A percentile compares a stretch with the other conserved stretches of the same genome.
Conservation (phyloP, 2,329 filamentous ascomycete genomes). For the Fusarium citri region DNA sequence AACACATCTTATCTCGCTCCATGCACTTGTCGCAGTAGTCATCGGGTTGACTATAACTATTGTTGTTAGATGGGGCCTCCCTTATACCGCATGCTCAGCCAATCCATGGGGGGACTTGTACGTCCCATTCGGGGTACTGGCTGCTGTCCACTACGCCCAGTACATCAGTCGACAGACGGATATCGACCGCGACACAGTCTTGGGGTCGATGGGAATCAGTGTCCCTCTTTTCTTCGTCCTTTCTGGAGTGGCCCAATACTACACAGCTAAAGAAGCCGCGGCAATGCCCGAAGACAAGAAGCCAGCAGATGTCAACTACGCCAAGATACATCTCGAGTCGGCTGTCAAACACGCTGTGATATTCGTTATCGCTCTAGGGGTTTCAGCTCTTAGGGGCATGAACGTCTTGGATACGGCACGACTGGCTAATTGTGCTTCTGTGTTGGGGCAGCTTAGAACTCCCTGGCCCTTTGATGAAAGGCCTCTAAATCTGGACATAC, state of each 20-base stretch:
- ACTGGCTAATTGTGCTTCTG: constrained; percentile 29
- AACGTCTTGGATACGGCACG: constrained; percentile 23
- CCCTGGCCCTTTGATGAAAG: constrained; percentile 2
- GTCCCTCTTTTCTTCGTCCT: constrained; percentile 34
- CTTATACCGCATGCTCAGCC: constrained; percentile 1
- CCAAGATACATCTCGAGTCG: constrained; percentile 16
- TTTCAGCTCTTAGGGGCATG: constrained; percentile 1
- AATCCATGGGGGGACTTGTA: constrained; percentile 40
- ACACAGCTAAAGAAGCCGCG: constrained; percentile 30
- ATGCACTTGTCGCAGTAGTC: constrained; percentile 22
- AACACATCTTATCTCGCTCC: constrained; percentile 12
- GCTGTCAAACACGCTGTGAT: constrained; percentile 18
- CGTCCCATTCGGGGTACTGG: constrained; percentile 23
- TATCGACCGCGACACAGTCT: constrained; percentile 3
- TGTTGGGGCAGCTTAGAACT: constrained; percentile 21
- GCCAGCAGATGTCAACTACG: neutral
- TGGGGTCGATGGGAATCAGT: constrained; percentile 34
- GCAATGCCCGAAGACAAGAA: constrained; percentile 11
- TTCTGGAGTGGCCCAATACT: constrained; percentile 34
- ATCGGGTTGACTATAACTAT: constrained; percentile 35
- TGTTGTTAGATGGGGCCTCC: constrained; percentile 4
- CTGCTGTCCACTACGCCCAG: constrained; percentile 3
- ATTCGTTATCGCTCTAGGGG: constrained; percentile 10
- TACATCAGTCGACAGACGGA: neutral
- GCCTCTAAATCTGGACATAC: neutral